Evolutionary conservation across 371 early-diverging fungal species (phyloP).

Genomic region (Furculomyces boomerangus): DNA sequence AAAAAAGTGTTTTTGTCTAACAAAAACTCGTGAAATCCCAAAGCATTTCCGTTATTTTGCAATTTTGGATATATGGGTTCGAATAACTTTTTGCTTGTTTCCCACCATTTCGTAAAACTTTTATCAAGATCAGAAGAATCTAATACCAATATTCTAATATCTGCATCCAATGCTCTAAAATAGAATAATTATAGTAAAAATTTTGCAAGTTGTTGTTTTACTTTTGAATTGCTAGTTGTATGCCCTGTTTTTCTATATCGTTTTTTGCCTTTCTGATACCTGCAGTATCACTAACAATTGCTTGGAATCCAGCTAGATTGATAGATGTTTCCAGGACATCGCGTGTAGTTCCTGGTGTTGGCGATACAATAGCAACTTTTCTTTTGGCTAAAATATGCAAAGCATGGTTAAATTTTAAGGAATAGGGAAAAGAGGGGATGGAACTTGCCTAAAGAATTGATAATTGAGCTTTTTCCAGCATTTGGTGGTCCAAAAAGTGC

Average conservation of each 20-base stretch:
- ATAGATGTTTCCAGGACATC: constrained; percentile 57
- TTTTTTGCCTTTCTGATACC: constrained; percentile 47
- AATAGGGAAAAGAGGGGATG: neutral
- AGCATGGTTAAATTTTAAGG: neutral
- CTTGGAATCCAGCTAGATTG: constrained; percentile 57
- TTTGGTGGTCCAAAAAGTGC: constrained; percentile 67
- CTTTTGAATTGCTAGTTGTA: constrained; percentile 37
- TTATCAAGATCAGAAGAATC: constrained; percentile 15
- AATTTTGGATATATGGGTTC: too few relatives aligned
- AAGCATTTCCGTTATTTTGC: too few relatives aligned
- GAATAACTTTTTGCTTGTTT: too few relatives aligned
- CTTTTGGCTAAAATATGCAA: constrained; percentile 35
- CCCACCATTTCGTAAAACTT: too few relatives aligned
- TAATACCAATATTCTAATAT: constrained; percentile 32
- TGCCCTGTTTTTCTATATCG: constrained; percentile 52
- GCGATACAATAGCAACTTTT: constrained; percentile 64
- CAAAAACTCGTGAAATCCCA: too few relatives aligned
- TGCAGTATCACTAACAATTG: constrained; percentile 59
- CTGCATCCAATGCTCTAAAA: constrained; percentile 10
- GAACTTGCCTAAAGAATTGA: constrained; percentile 40
- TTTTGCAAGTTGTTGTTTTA: constrained; percentile 1
- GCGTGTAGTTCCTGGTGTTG: constrained; percentile 61
- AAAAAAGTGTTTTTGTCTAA: too few relatives aligned
- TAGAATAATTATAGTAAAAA: neutral
- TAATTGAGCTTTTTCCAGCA: constrained; percentile 60